Percentiles rank a stretch among this genome's conserved stretches.
phyloP scores from a whole-genome alignment of 768 basidiomycete genomes.

The Dictyophora rubrovolvata region DNA sequence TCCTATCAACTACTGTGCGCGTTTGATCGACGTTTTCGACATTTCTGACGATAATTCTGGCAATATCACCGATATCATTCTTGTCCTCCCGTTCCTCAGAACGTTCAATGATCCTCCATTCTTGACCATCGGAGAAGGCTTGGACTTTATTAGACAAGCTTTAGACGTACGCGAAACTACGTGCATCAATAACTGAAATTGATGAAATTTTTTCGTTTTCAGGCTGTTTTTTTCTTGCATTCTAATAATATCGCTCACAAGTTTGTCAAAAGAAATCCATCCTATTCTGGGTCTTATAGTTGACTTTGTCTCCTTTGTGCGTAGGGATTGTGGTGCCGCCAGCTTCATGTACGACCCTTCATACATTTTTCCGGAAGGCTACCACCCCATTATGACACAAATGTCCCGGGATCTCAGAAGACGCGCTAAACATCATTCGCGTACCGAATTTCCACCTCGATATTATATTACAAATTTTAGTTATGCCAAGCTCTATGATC shows the following conservation, averaged over 20 bases:
- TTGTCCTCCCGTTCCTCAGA: constrained; percentile 21
- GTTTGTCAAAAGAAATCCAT: background rate
- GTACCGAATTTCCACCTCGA: constrained; percentile 20
- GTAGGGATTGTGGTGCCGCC: constrained; percentile 18
- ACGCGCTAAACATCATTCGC: constrained; percentile 17
- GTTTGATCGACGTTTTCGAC: constrained; percentile 14
- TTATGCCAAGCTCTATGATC: constrained; percentile 21
- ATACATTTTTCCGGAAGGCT: constrained; percentile 18
- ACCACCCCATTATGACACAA: constrained; percentile 16
- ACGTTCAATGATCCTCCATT: constrained; percentile 19
- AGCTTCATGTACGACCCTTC: constrained; percentile 30
- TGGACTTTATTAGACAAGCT: constrained; percentile 18
- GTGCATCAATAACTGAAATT: background rate
- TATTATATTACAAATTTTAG: constrained; percentile 31
- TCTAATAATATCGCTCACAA: constrained; percentile 7
- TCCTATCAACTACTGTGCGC: constrained; percentile 17
- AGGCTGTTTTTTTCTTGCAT: constrained; percentile 11
- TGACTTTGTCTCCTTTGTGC: background rate
- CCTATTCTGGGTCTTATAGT: background rate
- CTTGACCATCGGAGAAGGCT: constrained; percentile 14
- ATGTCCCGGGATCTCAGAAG: constrained; percentile 17
- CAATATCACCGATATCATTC: background rate
- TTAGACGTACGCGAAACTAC: constrained; percentile 13
- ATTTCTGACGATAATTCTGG: constrained; percentile 10
- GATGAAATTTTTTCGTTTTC: background rate